Evolutionary conservation across 768 basidiomycete genomes (phyloP).

Genomic region (Hericium coralloides): DNA sequence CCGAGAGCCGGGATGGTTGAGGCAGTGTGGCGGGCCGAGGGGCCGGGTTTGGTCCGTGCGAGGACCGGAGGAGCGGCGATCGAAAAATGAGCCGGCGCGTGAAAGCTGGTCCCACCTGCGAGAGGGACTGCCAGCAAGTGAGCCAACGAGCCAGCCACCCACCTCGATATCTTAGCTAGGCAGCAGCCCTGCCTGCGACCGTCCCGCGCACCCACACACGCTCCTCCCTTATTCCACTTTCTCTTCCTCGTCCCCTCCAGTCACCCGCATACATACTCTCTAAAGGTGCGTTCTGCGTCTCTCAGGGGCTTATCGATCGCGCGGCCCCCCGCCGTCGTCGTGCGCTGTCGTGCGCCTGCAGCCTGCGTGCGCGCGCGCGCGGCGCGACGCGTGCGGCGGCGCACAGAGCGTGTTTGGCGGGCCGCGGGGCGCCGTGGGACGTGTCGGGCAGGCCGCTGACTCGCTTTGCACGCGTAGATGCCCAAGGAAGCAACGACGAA

Average conservation of each 20-base stretch:
- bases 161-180: too few relatives aligned
- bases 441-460: slow-evolving; percentile 20
- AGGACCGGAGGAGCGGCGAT: too few relatives aligned
- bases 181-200: background rate
- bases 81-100: too few relatives aligned
- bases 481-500: slow-evolving; percentile 68
- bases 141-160: too few relatives aligned
- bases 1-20: too few relatives aligned
- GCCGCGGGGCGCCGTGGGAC: background rate
- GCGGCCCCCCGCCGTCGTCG: background rate
- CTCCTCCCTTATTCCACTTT: background rate
- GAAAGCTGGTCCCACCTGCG: too few relatives aligned
- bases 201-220: background rate
- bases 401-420: background rate
- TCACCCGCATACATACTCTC: background rate
- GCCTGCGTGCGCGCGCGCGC: background rate
- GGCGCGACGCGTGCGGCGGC: background rate
- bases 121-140: too few relatives aligned
- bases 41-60: too few relatives aligned
- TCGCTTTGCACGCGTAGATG: slow-evolving; percentile 42
- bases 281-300: slow-evolving; percentile 5
- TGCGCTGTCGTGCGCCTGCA: background rate
- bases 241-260: too few relatives aligned
- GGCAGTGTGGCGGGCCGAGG: too few relatives aligned
- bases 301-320: background rate